phyloP scores from a whole-genome alignment of 176 grass and related monocot species.

The Musa schizocarpa region DNA sequence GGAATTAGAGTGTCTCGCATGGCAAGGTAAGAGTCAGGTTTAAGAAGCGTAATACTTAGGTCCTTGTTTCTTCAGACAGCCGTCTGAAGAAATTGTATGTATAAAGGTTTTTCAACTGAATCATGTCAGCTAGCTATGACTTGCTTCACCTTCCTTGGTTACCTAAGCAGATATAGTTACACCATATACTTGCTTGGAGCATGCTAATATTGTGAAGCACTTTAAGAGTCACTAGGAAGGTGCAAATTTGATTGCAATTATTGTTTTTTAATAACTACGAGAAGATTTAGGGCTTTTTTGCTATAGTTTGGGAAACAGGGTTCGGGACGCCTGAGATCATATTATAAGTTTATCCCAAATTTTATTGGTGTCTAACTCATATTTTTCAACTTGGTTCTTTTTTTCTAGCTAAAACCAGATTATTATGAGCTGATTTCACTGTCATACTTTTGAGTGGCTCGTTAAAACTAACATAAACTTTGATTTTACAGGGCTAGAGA shows the following conservation, averaged over 20 bases:
- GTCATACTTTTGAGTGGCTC: neutral
- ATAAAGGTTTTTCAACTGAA: too few species aligned
- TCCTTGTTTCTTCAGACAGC: neutral
- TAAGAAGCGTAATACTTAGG: neutral
- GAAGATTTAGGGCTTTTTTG: too few species aligned
- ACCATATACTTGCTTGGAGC: neutral
- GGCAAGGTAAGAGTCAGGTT: neutral
- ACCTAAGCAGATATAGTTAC: neutral
- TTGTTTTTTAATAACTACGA: too few species aligned
- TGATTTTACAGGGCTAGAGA: constrained; percentile 30
- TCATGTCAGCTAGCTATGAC: too few species aligned
- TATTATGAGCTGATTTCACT: neutral
- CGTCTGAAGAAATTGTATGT: neutral
- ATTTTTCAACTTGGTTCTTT: neutral
- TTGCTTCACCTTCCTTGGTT: neutral
- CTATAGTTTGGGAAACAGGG: too few species aligned
- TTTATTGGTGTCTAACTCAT: too few species aligned
- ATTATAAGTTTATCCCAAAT: too few species aligned
- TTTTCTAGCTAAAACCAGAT: neutral
- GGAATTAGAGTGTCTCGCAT: too few species aligned
- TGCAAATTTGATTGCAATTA: neutral
- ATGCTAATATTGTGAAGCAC: neutral
- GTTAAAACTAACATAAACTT: neutral
- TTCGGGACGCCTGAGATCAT: too few species aligned
- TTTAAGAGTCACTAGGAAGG: neutral